Percentiles rank a stretch among this genome's conserved stretches.
These are phyloP conservation scores for Tylopilus subfusipes DNA, from an alignment of 768 basidiomycete species.

Conservation along the genomic window DNA sequence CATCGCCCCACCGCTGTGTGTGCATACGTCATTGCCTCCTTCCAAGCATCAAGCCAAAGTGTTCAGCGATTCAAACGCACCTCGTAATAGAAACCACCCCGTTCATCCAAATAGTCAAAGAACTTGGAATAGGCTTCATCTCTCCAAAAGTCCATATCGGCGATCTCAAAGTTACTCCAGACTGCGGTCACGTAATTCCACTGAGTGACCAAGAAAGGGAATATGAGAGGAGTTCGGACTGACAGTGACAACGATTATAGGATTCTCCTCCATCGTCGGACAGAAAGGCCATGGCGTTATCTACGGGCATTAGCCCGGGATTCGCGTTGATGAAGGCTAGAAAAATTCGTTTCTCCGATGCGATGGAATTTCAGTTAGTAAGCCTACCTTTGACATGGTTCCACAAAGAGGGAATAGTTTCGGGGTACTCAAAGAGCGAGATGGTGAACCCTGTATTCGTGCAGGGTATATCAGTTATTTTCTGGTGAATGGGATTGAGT, in stretches of 20 bases:
- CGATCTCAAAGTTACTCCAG: slow-evolving; percentile 82
- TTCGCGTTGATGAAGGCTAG: slow-evolving; percentile 67
- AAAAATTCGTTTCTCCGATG: not conserved
- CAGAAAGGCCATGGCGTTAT: slow-evolving; percentile 72
- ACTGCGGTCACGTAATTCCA: slow-evolving; percentile 40
- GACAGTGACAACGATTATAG: slow-evolving; percentile 80
- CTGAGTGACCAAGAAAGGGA: not conserved
- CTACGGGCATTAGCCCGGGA: slow-evolving; percentile 54
- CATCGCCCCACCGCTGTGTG: slow-evolving; percentile 75
- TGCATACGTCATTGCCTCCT: not conserved
- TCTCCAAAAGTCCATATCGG: slow-evolving; percentile 85
- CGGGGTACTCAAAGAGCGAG: slow-evolving; percentile 70
- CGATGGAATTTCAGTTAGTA: not conserved
- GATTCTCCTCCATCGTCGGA: slow-evolving; percentile 65
- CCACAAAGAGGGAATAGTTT: slow-evolving; percentile 84
- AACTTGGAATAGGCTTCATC: slow-evolving; percentile 78
- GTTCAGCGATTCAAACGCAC: slow-evolving; percentile 34
- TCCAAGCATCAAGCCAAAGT: not conserved
- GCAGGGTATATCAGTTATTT: slow-evolving; percentile 23
- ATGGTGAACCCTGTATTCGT: slow-evolving; percentile 64
- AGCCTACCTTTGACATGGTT: slow-evolving; percentile 58
- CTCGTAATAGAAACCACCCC: slow-evolving; percentile 93
- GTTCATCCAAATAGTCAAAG: slow-evolving; percentile 76
- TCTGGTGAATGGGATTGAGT: not conserved
- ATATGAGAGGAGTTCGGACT: slow-evolving; percentile 25